Percentiles rank a stretch among this genome's conserved stretches.
Conservation (phyloP, 805 yeast genomes). For the Metschnikowia orientalis region DNA sequence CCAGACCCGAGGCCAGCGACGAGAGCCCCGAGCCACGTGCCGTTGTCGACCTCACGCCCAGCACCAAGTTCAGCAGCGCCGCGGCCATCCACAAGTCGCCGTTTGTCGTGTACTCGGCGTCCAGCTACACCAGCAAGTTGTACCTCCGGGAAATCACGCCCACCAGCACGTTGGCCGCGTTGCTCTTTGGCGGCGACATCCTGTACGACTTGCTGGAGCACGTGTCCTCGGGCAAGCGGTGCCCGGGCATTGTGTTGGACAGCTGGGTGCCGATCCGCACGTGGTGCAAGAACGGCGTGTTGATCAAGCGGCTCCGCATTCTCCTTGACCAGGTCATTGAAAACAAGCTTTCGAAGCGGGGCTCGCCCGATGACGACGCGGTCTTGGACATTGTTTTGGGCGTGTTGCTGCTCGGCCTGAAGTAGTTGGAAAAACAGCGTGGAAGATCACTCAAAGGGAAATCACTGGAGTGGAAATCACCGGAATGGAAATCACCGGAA, state of each 20-base stretch:
- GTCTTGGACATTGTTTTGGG: slow-evolving; percentile 21
- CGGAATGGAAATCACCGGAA: no score
- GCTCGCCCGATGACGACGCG: slow-evolving; percentile 18
- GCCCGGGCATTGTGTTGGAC: slow-evolving; percentile 83
- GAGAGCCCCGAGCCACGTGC: slow-evolving; percentile 29
- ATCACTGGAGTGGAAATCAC: no score
- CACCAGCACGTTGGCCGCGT: slow-evolving; percentile 60
- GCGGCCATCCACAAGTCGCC: slow-evolving; percentile 42
- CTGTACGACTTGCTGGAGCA: slow-evolving; percentile 48
- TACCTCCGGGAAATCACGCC: slow-evolving; percentile 80
- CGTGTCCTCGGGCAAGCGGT: slow-evolving; percentile 43
- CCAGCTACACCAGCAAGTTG: slow-evolving; percentile 61
- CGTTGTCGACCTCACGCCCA: slow-evolving; percentile 41
- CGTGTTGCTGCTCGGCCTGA: no score
- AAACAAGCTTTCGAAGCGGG: slow-evolving; percentile 43
- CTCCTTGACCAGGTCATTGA: slow-evolving; percentile 67
- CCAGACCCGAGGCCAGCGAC: slow-evolving; percentile 41
- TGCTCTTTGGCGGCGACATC: slow-evolving; percentile 79
- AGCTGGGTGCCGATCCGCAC: slow-evolving; percentile 88
- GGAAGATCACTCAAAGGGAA: no score
- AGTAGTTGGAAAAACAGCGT: no score
- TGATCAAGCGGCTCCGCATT: slow-evolving; percentile 64
- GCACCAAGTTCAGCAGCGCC: slow-evolving; percentile 17
- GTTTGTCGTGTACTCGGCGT: slow-evolving; percentile 59
- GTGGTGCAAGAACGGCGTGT: slow-evolving; percentile 91